Base-by-base conservation (phyloP, 768 basidiomycete genomes). In the Suillus sp. region DNA sequence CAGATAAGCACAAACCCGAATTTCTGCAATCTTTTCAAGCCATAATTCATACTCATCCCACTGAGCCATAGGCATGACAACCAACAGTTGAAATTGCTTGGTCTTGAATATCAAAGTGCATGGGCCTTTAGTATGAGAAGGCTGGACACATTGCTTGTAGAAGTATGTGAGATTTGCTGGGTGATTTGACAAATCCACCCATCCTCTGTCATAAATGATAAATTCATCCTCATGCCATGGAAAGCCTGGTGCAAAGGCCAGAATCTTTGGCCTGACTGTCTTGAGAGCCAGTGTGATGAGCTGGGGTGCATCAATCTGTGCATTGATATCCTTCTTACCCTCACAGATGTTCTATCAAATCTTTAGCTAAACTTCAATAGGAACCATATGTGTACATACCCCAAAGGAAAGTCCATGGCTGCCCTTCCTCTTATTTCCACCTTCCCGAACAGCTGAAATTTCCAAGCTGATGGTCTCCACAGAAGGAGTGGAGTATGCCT, bases 301-400 rank as follows among this genome's bases (percentile, higher is more conserved):
- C 18, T 51, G 13, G 1, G 18, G 45, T 9, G 47, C 47, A 10
- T 55, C 51, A 25, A 42, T 63, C 10, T 20, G 56, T 10, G 25
- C 47, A 40, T 63, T 34, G 37, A 59, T 16, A 14, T 63, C 62
- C 40, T 58, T 50, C 30, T 38, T 25, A 8, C 62, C 62, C 30
- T 63, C 43, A 14, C 45, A 63, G 6, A 63, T 63, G 25, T 47
- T 58, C 62, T 62, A 32, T 4, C 2, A 32, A 32, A 2, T 37
- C 13, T 13, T 37, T 37, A 37, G 37, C 11, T 37, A 3, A 37
- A 37, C 37, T 37, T 37, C 37, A 37, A 37, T 37, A 14, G 37
- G 37, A 13, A 37, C 37, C 5, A 13, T 37, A 37, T 37, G 11
- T 4, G 11, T 37, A 37, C 37, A 37, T 37, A 37, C 37, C 37